Conservation (phyloP, 352 stramenopile species). For the Phytophthora tubulina region DNA sequence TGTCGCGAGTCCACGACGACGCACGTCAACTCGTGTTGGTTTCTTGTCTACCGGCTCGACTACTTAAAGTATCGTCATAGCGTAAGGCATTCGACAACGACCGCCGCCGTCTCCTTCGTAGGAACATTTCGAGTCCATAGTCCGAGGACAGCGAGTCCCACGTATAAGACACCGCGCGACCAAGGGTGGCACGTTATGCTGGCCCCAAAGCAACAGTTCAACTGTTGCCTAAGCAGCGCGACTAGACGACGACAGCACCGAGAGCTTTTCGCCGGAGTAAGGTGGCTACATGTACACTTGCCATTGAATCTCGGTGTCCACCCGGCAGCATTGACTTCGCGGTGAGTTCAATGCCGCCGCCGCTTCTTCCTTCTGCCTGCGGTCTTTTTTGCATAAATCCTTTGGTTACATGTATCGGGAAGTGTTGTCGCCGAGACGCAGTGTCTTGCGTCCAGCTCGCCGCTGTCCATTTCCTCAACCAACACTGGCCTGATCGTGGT, state of each 20-base stretch:
- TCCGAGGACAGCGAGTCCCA: constrained; percentile 21
- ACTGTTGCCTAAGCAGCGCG: constrained; percentile 16
- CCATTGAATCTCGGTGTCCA: constrained; percentile 8
- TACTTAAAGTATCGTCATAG: constrained; percentile 13
- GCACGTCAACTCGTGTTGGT: constrained; percentile 11
- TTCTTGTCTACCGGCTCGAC: constrained; percentile 4
- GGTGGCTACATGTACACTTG: constrained; percentile 20
- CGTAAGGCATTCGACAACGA: constrained; percentile 22
- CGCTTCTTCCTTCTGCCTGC: not conserved
- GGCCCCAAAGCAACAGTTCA: constrained; percentile 26
- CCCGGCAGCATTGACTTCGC: not conserved
- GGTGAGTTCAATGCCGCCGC: not conserved
- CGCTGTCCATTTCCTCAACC: constrained; percentile 40
- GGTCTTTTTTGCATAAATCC: constrained; percentile 18
- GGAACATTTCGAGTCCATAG: constrained; percentile 8
- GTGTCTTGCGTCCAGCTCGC: constrained; percentile 34
- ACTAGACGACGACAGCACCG: constrained; percentile 26
- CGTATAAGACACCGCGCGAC: constrained; percentile 8
- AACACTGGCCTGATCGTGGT: constrained; percentile 30
- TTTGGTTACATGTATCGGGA: not conserved
- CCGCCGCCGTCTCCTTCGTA: too few species aligned
- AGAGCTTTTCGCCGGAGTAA: constrained; percentile 7
- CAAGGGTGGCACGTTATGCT: constrained; percentile 22
- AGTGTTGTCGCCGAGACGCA: constrained; percentile 13
- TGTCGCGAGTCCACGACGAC: not conserved